These are phyloP conservation scores for Malbranchea cinnamomea DNA, from an alignment of 2,329 filamentous ascomycete genomes.

Conservation along the genomic window DNA sequence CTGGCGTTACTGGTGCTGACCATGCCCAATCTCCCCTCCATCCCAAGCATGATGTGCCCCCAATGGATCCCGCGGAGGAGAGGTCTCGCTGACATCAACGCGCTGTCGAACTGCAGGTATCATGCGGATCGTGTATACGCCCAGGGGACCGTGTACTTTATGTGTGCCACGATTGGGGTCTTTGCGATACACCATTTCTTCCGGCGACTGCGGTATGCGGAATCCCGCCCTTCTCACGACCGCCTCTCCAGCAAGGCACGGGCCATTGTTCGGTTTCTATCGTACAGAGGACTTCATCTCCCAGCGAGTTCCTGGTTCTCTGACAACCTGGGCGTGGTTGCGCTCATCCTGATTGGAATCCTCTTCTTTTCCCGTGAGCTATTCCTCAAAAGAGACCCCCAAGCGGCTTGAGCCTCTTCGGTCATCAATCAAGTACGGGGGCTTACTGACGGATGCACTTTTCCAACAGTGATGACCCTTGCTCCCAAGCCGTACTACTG, in stretches of 20 bases:
- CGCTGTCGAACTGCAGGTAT: conserved; percentile 29
- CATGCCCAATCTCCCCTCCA: neutral
- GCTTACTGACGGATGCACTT: too few relatives aligned
- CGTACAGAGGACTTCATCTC: neutral
- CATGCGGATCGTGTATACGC: conserved; percentile 40
- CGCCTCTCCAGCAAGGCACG: too few relatives aligned
- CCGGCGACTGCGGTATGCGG: too few relatives aligned
- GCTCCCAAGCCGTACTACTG: conserved; percentile 42
- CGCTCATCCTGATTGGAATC: neutral
- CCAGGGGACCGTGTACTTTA: conserved; percentile 38
- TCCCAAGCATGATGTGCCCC: neutral
- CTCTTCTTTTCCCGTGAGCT: conserved; percentile 1
- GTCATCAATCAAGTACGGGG: too few relatives aligned
- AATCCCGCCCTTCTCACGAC: too few relatives aligned
- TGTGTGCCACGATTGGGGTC: conserved; percentile 34
- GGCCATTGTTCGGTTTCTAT: neutral
- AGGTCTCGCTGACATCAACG: too few relatives aligned
- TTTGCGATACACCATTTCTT: conserved; percentile 31
- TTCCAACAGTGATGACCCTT: conserved; percentile 29
- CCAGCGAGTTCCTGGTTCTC: neutral
- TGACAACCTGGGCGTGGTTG: neutral
- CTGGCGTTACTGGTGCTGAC: conserved; percentile 16
- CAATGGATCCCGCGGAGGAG: too few relatives aligned
- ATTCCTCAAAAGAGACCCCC: too few relatives aligned
- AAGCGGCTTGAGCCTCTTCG: too few relatives aligned